phyloP scores from a whole-genome alignment of 2,329 filamentous ascomycete species.

The Monilinia fructicola region DNA sequence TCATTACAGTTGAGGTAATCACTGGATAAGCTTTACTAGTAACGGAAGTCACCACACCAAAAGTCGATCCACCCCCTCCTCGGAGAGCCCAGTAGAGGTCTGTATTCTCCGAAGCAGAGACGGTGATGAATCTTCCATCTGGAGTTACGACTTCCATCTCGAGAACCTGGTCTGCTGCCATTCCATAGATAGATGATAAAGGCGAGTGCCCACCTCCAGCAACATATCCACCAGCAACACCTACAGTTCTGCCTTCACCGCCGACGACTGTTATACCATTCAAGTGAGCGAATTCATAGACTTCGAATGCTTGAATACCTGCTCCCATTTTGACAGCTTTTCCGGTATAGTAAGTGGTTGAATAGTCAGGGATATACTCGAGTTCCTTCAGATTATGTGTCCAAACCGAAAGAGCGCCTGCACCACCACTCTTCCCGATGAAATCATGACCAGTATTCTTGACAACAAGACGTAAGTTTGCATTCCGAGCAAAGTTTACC shows the following conservation, averaged over 20 bases:
- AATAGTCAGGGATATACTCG: conserved; percentile 38
- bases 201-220: conserved; percentile 61
- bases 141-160: conserved; percentile 31
- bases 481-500: conserved; percentile 41
- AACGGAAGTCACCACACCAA: conserved; percentile 58
- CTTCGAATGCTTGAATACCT: conserved; percentile 46
- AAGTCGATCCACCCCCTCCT: conserved; percentile 45
- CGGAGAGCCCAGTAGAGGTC: conserved; percentile 35
- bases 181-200: conserved; percentile 52
- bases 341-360: conserved; percentile 39
- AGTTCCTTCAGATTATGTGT: conserved; percentile 49
- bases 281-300: conserved; percentile 46
- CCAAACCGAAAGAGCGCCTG: conserved; percentile 50
- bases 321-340: conserved; percentile 43
- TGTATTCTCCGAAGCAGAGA: conserved; percentile 27
- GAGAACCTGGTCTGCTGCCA: conserved; percentile 56
- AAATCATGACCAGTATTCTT: conserved; percentile 51
- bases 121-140: conserved; percentile 30
- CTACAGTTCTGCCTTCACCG: conserved; percentile 46
- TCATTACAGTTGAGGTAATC: conserved; percentile 41
- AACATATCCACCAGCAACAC: conserved; percentile 49
- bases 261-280: conserved; percentile 50
- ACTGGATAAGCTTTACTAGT: conserved; percentile 52
- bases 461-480: conserved; percentile 40
- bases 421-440: conserved; percentile 47